Base-by-base conservation (phyloP, 805 yeast species). In the Hanseniaspora jakobsenii region DNA sequence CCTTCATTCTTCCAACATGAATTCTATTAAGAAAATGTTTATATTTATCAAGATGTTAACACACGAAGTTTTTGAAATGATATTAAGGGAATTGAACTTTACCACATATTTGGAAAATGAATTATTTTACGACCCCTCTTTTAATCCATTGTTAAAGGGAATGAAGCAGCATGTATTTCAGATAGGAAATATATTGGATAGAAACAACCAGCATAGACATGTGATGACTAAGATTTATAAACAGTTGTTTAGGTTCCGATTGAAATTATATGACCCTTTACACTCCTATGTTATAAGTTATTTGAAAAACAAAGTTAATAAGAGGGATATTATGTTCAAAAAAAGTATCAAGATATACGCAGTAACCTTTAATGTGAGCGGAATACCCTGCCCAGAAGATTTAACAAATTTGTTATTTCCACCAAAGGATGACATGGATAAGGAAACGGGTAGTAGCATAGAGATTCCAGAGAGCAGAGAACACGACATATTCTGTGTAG, bases 291-390 rank as follows among this genome's bases (percentile, higher is more conserved):
- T 91, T 4, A 70, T 75, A n/a, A 73, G 71, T 18, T 78, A 81
- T 52, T 64, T 86, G 49, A 64, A 64, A 29, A 69, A 72, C 37
- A 35, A 27, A 12, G 14, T 42, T 6, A 61, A 72, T 14, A 61
- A 57, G 29, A 54, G 62, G 10, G 70, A 72, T 32, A 91, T 72
- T 56, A 76, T 89, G 1, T 69, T 77, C 9, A 69, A 70, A 43
- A 69, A 72, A 39, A 69, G 75, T 32, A 76, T 85, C 22, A 62
- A 70, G 0, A 69, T 91, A 1, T 84, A 79, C 58, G 73, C 81
- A 0, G 97, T 95, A 0, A 84, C 95, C 0, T 89, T 76, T 58
- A 91, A 91, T 55, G 74, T 87, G 16, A 83, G 85, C 53, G 97
- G 95, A 2, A 73, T 75, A 22, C 55, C 66, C 2, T 59, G 67